phyloP scores from a whole-genome alignment of 495 filamentous ascomycete genomes.

The Opeltia flavorubescens region DNA sequence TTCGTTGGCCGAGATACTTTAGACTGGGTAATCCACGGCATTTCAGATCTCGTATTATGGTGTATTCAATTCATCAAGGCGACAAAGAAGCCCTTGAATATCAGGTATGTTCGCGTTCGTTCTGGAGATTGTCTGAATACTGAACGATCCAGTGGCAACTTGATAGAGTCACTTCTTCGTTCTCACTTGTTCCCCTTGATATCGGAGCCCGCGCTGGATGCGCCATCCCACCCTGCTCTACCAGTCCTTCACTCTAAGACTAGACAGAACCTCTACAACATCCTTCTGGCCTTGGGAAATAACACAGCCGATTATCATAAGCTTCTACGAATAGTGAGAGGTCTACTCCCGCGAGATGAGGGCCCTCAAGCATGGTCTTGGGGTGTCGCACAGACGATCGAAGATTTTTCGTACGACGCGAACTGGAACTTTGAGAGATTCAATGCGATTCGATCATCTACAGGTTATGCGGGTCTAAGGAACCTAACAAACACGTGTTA shows the following conservation, averaged over 20 bases:
- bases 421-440: constrained; percentile 46
- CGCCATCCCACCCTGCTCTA: constrained; percentile 20
- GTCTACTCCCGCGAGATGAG: constrained; percentile 35
- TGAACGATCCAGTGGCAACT: constrained; percentile 21
- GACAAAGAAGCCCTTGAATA: constrained; percentile 30
- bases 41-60: constrained; percentile 31
- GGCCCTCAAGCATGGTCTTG: constrained; percentile 12
- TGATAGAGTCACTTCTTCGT: constrained; percentile 47
- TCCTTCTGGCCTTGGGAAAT: constrained; percentile 45
- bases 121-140: not conserved
- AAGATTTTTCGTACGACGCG: constrained; percentile 41
- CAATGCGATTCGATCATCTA: constrained; percentile 55
- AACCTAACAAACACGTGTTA: constrained; percentile 98
- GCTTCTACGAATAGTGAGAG: constrained; percentile 38
- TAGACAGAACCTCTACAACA: constrained; percentile 47
- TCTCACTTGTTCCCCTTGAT: constrained; percentile 58
- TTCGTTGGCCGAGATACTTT: constrained; percentile 36
- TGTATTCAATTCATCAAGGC: constrained; percentile 35
- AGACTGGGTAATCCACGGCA: constrained; percentile 34
- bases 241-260: constrained; percentile 41
- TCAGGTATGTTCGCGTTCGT: constrained; percentile 20
- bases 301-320: constrained; percentile 35
- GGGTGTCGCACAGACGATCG: constrained; percentile 12
- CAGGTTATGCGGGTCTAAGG: constrained; percentile 67
- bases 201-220: constrained; percentile 18